phyloP scores from a whole-genome alignment of 768 basidiomycete species.

The Suillus weaverae region DNA sequence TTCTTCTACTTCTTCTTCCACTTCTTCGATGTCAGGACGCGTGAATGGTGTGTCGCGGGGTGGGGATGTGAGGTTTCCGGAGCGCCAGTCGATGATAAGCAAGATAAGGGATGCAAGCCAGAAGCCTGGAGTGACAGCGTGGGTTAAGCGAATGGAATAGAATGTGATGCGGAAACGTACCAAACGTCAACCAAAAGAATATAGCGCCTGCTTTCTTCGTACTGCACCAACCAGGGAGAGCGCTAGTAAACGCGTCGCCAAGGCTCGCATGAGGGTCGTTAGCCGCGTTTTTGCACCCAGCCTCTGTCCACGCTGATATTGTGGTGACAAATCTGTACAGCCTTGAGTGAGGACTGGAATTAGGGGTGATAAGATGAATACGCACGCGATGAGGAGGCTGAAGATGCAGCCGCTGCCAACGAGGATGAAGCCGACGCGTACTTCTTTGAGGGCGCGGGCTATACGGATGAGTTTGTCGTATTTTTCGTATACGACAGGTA shows the following conservation, averaged over 20 bases:
- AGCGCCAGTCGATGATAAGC: constrained; percentile 75
- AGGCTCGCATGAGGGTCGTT: constrained; percentile 79
- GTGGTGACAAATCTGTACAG: constrained; percentile 66
- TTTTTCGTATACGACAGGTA: constrained; percentile 83
- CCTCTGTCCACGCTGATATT: constrained; percentile 83
- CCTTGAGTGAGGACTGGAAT: constrained; percentile 17
- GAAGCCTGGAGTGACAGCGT: constrained; percentile 46
- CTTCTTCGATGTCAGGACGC: constrained; percentile 55
- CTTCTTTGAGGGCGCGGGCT: constrained; percentile 78
- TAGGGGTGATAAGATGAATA: constrained; percentile 21
- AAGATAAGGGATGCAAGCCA: constrained; percentile 73
- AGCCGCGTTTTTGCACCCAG: constrained; percentile 83
- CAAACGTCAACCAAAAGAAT: constrained; percentile 86
- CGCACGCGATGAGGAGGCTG: constrained; percentile 77
- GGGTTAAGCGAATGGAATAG: constrained; percentile 6
- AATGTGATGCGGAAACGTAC: constrained; percentile 42
- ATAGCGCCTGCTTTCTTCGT: constrained; percentile 90
- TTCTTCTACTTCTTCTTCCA: constrained; percentile 56
- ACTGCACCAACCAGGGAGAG: constrained; percentile 79
- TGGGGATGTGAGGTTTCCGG: constrained; percentile 48
- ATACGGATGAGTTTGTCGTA: constrained; percentile 78
- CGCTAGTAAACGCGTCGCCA: constrained; percentile 65
- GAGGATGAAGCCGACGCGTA: constrained; percentile 83
- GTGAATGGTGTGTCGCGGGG: constrained; percentile 78
- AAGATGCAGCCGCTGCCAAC: constrained; percentile 65